phyloP scores from a whole-genome alignment of 2,329 filamentous ascomycete genomes.

The Aureobasidium sp. region DNA sequence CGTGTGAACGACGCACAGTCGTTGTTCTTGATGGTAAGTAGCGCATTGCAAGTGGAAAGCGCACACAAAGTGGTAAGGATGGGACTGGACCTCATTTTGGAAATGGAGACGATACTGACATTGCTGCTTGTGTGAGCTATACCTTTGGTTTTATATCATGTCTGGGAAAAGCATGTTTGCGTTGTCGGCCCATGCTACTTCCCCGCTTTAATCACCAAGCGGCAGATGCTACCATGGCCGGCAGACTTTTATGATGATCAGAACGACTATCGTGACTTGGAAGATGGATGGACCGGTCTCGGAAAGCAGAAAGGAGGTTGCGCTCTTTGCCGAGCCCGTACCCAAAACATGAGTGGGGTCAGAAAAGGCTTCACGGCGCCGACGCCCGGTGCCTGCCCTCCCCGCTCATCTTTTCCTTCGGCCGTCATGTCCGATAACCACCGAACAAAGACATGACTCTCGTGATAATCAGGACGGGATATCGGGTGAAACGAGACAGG shows the following conservation, averaged over 20 bases:
- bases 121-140: neutral
- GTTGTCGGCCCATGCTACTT: no score
- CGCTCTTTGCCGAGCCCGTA: neutral
- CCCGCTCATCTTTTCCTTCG: neutral
- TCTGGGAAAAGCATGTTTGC: no score
- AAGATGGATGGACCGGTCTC: neutral
- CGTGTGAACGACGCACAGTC: constrained; percentile 12
- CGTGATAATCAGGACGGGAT: no score
- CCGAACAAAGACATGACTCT: neutral
- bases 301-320: neutral
- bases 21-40: constrained; percentile 1
- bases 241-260: no score
- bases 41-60: neutral
- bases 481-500: no score
- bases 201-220: no score
- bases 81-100: neutral
- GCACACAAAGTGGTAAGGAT: neutral
- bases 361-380: constrained; percentile 4
- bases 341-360: no score
- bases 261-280: no score
- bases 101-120: neutral
- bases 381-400: neutral
- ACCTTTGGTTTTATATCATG: neutral
- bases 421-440: neutral
- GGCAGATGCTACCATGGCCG: no score